Base-by-base conservation (phyloP, 306 rosid species). In the Adenanthera pavonina region DNA sequence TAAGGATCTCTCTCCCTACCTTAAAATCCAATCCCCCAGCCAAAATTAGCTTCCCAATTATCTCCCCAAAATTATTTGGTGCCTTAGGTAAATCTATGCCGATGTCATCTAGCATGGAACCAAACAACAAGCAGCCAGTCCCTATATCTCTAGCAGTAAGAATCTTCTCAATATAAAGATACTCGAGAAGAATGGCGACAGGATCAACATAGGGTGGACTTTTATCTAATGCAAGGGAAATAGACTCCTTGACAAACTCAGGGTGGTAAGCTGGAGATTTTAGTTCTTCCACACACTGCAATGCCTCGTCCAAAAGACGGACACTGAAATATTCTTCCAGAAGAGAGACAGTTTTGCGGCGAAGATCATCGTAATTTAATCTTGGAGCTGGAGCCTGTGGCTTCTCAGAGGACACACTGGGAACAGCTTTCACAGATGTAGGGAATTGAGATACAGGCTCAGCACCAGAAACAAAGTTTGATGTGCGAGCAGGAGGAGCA, bases 161-260 rank as follows among this genome's bases (percentile, higher is more conserved):
- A 51, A 92, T 78, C 84, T 93, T 86, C 88, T 82, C 88, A 0
- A 51, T 77, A 20, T 83, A 76, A 57, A 96, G 88, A 84, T 87
- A 7, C 79, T 91, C 92, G 0, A 96, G 78, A 82, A 96, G 96
- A 59, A 85, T 94, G 52, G 84, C 86, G 7, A 91, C 90, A 35
- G 88, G 88, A 74, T 89, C 94, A n/a, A 88, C 90, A 20, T 85
- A 80, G 2, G 97, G 94, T 5, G 87, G 93, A 80, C 90, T 91
- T 80, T 88, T 89, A 78, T 94, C 99, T 30, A 96, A 91, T 2
- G 92, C 97, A 19, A 91, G 90, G 68, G 82, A 74, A 76, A 96
- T 86, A n/a, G 97, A 89, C 84, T 96, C 98, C 87, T 94, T 96
- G 59, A 96, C 98, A 84, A 96, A 46, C 89, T 96, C 98, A 3